phyloP scores from a whole-genome alignment of 768 basidiomycete species.

The Macrolepiota dolichaula region DNA sequence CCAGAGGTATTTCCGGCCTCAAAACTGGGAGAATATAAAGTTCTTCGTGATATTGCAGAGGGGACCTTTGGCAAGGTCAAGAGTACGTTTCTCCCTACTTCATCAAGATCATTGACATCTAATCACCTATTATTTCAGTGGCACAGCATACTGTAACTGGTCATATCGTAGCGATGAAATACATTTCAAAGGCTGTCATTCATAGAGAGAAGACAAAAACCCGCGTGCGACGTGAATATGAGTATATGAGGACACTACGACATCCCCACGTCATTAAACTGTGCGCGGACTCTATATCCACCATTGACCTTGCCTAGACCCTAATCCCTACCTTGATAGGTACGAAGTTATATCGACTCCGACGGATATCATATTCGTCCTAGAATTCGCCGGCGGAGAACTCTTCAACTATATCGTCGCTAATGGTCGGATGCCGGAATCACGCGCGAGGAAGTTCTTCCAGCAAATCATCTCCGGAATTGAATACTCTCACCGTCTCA shows the following conservation, averaged over 20 bases:
- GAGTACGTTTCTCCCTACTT: slow-evolving; percentile 55
- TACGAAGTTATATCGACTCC: slow-evolving; percentile 91
- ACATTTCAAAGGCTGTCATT: slow-evolving; percentile 92
- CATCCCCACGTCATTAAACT: slow-evolving; percentile 99
- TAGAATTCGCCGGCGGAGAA: slow-evolving; percentile 95
- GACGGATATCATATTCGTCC: slow-evolving; percentile 96
- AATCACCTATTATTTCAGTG: slow-evolving; percentile 47
- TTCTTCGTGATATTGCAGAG: slow-evolving; percentile 86
- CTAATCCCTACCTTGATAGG: slow-evolving; percentile 30
- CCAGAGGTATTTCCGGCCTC: slow-evolving; percentile 47
- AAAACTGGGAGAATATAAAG: slow-evolving; percentile 88
- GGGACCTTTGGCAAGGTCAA: slow-evolving; percentile 99
- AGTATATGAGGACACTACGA: slow-evolving; percentile 90
- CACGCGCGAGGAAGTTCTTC: slow-evolving; percentile 89
- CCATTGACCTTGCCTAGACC: slow-evolving; percentile 10
- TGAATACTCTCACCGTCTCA: slow-evolving; percentile 93
- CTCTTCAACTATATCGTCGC: slow-evolving; percentile 97
- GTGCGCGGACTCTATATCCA: slow-evolving; percentile 41
- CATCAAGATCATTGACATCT: slow-evolving; percentile 5
- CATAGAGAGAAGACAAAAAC: slow-evolving; percentile 88
- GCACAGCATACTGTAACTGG: slow-evolving; percentile 93
- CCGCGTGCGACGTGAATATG: slow-evolving; percentile 91
- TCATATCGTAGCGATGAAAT: slow-evolving; percentile 97
- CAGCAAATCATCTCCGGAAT: slow-evolving; percentile 98
- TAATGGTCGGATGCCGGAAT: slow-evolving; percentile 89